Evolutionary conservation across 306 rosid genomes (phyloP), one percentile per base, ranked within the genome.

Genomic region (Astragalus glycyphyllos): DNA sequence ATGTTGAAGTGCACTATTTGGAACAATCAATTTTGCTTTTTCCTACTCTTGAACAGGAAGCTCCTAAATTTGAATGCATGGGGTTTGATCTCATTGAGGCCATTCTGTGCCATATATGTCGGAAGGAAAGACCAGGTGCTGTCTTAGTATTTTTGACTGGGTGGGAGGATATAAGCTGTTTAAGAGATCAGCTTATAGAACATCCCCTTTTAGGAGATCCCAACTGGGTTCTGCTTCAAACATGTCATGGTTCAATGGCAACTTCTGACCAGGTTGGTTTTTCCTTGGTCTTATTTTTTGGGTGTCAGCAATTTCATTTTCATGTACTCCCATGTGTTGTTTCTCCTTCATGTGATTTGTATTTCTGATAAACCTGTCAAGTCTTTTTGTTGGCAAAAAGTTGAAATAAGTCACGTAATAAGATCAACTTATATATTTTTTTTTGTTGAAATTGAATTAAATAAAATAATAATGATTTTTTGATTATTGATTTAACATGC

Each of bases 241-340:
- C 97, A 5, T 93, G 98, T 79, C 98, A 93, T 72, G 98, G 97
- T 79, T 93, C 98, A 64, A 93, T 93, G 98, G 97, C 97, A 70
- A 88, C 98, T 14, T 79, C 92, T 47, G 98, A 93, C 81, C 98
- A 91, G 96, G 97, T 90, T 67, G 75, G 76, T 67, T 31, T 73
- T 76, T 74, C 55, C 60, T 60, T 73, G 29, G 65, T 60, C 34
- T 38, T n/a, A 46, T 40, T 32, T 71, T 45, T 55, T 17, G 29
- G 5, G 7, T 34, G 32, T 68, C 57, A 40, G 14, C 65, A 46
- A 46, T n/a, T n/a, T n/a, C n/a, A n/a, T n/a, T n/a, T 8, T 48
- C 10, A 16, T 74, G 26, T 46, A 42, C 38, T 62, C 12, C 17
- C 17, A 38, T 42, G 37, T 54, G 42, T 65, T 68, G n/a, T 34